Evolutionary conservation across 495 filamentous ascomycete species (phyloP), one percentile per base, ranked within the genome.

Genomic region (Neurospora terricola): DNA sequence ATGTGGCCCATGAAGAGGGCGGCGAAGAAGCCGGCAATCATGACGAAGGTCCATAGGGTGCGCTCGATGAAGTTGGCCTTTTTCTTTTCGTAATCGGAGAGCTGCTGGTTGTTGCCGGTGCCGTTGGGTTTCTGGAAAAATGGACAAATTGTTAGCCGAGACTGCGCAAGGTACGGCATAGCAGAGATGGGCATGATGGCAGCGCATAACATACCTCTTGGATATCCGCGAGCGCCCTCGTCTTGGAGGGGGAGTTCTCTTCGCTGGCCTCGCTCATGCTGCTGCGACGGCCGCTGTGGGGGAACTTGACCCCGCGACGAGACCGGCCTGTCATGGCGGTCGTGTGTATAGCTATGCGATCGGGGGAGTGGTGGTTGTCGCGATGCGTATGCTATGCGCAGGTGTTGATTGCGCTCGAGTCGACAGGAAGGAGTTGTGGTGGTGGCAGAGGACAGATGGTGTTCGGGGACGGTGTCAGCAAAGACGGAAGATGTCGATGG

Each of bases 41-140:
- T 99, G 76, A 97, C 90, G 69, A 99, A 90, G 30, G 92, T 97
- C 96, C 96, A 99, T 88, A 98, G 93, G 42, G 96, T 94, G 72
- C 96, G 91, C 11, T 94, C 97, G 77, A 97, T 93, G 87, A 99
- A 98, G 78, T 94, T 97, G 82, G 93, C 91, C 82, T 97, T 97
- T 84, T 99, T 99, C 90, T 97, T 98, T 79, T 98, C 94, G 82
- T 95, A 97, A 30, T 97, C 96, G 79, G 93, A 74, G 23, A 62
- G 54, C 54, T 76, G 70, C 36, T 77, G 75, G 38, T 78, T 54
- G 70, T 79, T 72, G 42, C 77, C 78, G 36, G 77, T 59, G 0
- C 72, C 71, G 14, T 76, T 69, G 11, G 78, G 75, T 73, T 82
- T 82, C 83, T 86, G 66, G 7, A 73, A 34, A 34, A 34, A 1